Base-by-base conservation (phyloP, 768 basidiomycete genomes). In the Calocybe gangraenosa region DNA sequence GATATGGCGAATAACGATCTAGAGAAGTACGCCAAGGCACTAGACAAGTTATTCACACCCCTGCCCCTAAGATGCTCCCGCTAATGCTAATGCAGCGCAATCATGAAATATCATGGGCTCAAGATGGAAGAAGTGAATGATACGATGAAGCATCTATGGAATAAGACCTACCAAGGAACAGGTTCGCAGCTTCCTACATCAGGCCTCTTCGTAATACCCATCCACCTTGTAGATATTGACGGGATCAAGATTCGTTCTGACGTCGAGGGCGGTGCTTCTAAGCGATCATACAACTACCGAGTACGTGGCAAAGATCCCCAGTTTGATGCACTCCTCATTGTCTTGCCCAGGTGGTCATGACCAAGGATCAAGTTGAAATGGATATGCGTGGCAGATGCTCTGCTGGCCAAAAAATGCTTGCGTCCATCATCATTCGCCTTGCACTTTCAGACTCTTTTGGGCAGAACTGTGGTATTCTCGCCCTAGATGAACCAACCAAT, bases 51-150 rank as follows among this genome's bases (percentile, higher is more conserved):
- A 53, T 84, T 60, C 17, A 2, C 18, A 39, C 22, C 23, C 46
- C 37, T 28, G 15, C 17, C 31, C 4, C 31, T 22, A 35, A 21
- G 22, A 22, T 14, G 20, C 4, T 42, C 20, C 4, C n/a, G 23
- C 41, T 15, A 39, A 48, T 60, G 33, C 32, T 37, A 42, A 50
- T 46, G 2, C 47, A 97, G 95, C 54, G 96, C 94, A 33, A 98
- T 99, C 63, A 96, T 99, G 91, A 92, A 91, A 65, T 99, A 97
- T 58, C 96, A 99, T 59, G 71, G 83, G 11, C 74, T 96, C 56
- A 99, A 99, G 68, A 96, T 98, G 96, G 92, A 94, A 64, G 96
- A 99, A 71, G 93, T 99, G 57, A 99, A 99, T 58, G 93, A 96
- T 57, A 94, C 86, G 11, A 95, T 98, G 82, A 86, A 86, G 38